Evolutionary conservation across 2,329 filamentous ascomycete genomes (phyloP), one percentile per base, ranked within the genome.

Genomic region (Stromatinia cepivora): DNA sequence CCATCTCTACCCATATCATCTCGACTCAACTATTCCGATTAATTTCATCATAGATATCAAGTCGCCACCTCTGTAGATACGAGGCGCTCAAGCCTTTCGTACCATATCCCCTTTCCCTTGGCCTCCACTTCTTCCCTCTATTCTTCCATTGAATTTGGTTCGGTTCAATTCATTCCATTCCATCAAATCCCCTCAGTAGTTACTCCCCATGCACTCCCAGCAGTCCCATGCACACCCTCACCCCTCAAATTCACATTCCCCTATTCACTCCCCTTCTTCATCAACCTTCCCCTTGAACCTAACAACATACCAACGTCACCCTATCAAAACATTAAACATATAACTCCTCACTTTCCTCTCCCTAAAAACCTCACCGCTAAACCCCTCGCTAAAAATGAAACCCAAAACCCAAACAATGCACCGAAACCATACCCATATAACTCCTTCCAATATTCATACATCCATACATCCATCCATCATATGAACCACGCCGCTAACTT

Each of bases 391-490:
- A 52, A 52, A 52, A 31, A 39, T n/a, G 34, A 57, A 57, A 9
- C 31, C 22, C n/a, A 52, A 63, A 63, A 46, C 20, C 61, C 61
- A 22, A 42, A 25, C 46, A 9, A 64, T 61, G 58, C 58, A 53
- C 48, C 28, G 46, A 64, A 15, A 17, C 31, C 59, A 63, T 39
- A 36, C 11, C 34, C 34, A 58, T 25, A 22, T 28, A 52, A 17
- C 61, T 34, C 61, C 46, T 8, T 22, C n/a, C 46, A 52, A 50
- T 64, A 64, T 50, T 64, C 61, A 22, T 62, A 62, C 59, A 62
- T 31, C 42, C 45, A 64, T 39, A 13, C 22, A 63, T 63, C 34
- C 61, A 52, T 63, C 3, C 20, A 13, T 42, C n/a, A 20, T n/a
- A 36, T 34, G 52, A 52, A 39, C 25, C 46, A 64, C 46, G 10